phyloP scores from a whole-genome alignment of 1,139 yeast species.

The Geotrichum bryndzae region DNA sequence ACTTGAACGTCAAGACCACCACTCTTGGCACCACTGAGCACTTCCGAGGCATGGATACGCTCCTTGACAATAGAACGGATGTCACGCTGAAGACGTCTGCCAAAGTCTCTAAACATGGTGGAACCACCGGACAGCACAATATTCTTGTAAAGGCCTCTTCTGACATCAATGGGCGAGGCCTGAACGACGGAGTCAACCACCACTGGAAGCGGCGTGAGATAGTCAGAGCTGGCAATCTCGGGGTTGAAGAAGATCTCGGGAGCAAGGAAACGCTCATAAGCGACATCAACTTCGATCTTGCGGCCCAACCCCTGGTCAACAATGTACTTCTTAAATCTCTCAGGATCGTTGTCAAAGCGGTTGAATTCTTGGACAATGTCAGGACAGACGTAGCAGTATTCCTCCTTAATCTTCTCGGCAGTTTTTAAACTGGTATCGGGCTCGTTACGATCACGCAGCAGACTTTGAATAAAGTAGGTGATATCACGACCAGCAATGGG shows the following conservation, averaged over 20 bases:
- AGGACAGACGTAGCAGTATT: conserved; percentile 94
- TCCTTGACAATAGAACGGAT: conserved; percentile 80
- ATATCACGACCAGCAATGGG: conserved; percentile 99
- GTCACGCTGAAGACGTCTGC: conserved; percentile 95
- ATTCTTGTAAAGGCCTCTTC: conserved; percentile 91
- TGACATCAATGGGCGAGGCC: conserved; percentile 93
- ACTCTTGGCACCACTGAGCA: conserved; percentile 66
- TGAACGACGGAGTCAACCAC: conserved; percentile 95
- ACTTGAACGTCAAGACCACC: conserved; percentile 97
- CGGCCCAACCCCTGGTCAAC: conserved; percentile 76
- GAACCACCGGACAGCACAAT: conserved; percentile 96
- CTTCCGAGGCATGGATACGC: conserved; percentile 78
- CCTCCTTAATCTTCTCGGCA: conserved; percentile 93
- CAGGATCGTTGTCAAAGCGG: conserved; percentile 91
- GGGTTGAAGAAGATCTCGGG: conserved; percentile 98
- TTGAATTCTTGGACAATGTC: conserved; percentile 95
- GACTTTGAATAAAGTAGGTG: conserved; percentile 84
- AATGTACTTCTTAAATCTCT: conserved; percentile 85
- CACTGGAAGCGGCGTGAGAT: conserved; percentile 88
- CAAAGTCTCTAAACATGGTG: conserved; percentile 97
- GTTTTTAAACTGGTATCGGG: conserved; percentile 88
- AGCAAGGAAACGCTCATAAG: conserved; percentile 94
- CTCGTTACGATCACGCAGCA: conserved; percentile 96
- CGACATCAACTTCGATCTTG: conserved; percentile 73
- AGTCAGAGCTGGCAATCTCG: conserved; percentile 92